These are phyloP conservation scores for Globisporangium splendens DNA, from an alignment of 352 stramenopile genomes.

Conservation along the genomic window DNA sequence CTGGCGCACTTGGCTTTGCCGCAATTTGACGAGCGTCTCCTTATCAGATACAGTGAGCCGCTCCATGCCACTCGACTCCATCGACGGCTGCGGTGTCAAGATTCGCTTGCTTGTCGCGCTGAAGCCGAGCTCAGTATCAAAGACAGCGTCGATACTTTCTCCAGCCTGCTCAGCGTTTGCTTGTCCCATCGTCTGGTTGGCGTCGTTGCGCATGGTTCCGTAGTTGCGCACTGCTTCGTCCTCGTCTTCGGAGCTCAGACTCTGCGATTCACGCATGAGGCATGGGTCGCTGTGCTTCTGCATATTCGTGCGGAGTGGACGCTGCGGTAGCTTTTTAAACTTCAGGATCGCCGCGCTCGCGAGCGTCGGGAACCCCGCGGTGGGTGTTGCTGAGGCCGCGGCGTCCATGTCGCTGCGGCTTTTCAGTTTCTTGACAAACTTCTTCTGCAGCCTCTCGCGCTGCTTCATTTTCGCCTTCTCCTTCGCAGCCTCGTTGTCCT, in stretches of 20 bases:
- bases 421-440: constrained; percentile 16
- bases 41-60: constrained; percentile 5
- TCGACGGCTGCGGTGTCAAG: constrained; percentile 12
- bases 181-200: neutral
- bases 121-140: constrained; percentile 10
- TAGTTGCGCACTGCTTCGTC: constrained; percentile 16
- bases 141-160: neutral
- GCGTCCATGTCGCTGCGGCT: constrained; percentile 14
- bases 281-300: constrained; percentile 17
- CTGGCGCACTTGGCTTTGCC: constrained; percentile 5
- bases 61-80: constrained; percentile 5
- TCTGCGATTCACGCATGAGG: constrained; percentile 18
- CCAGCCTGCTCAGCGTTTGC: too few species aligned
- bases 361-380: constrained; percentile 13
- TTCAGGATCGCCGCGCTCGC: constrained; percentile 18
- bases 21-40: constrained; percentile 6
- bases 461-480: constrained; percentile 1
- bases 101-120: neutral
- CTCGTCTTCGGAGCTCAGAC: constrained; percentile 18
- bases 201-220: constrained; percentile 8
- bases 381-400: neutral
- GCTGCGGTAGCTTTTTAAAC: constrained; percentile 12
- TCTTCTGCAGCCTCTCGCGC: constrained; percentile 10
- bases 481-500: neutral
- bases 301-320: constrained; percentile 7